Base-by-base conservation (phyloP, 257 asterid genomes). In the Nicotiana tabacum region DNA sequence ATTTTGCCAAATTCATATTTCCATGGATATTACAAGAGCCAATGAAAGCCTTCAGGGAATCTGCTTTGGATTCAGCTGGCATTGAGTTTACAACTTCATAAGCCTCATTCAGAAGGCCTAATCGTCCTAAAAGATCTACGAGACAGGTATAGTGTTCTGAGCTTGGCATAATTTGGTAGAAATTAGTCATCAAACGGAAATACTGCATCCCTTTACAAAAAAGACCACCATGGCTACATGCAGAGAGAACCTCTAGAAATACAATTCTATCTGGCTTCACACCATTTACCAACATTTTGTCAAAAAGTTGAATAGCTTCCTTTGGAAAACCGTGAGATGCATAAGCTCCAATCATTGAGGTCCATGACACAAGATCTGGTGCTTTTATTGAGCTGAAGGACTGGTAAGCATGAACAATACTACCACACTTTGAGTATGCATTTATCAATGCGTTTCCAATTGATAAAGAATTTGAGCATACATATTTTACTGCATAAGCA, bases 141-240 rank as follows among this genome's bases (percentile, higher is more conserved):
- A 88, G 81, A 81, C 88, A 86, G 32, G 88, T 55, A 55, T 77
- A 83, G 61, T 88, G 88, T 66, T 86, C 87, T 43, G 83, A 11
- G 27, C 84, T 83, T 15, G 89, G 91, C 58, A 2, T 4, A 67
- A 86, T 83, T 32, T 83, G 62, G 83, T 86, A 84, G 66, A 11
- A 32, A 24, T 84, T 76, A 16, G 82, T 46, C 88, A 88, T 88
- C 37, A 86, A 81, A 18, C 21, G 77, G 37, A 86, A 84, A 84
- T 86, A 88, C 17, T n/a, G 74, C 70, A 86, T n/a, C n/a, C 91
- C 91, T 76, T 81, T 72, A 66, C 80, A 48, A 18, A 86, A 58
- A 11, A 83, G 85, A 55, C 91, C 91, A 29, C 88, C 83, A 56
- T 88, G 88, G 46, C 84, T 79, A 81, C 91, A 88, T 33, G 89